Evolutionary conservation across 1,139 yeast genomes (phyloP).

Genomic region (Groenewaldozyma sp.): DNA sequence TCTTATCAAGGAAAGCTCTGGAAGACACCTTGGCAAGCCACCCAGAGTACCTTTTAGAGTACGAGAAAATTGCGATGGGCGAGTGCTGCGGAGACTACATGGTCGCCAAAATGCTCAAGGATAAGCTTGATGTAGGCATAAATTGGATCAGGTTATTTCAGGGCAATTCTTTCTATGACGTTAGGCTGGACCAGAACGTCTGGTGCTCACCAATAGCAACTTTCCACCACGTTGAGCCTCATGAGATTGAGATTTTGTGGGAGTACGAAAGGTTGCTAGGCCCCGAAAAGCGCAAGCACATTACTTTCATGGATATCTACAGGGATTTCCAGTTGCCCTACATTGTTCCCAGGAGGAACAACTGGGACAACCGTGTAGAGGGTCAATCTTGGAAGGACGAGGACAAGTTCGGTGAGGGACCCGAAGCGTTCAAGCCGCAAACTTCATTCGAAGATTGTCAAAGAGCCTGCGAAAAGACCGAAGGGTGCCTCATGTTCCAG

Average conservation of each 20-base stretch:
- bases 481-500: constrained; percentile 22
- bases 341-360: constrained; percentile 16
- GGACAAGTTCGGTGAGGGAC: constrained; percentile 10
- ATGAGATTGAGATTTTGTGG: constrained; percentile 29
- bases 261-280: constrained; percentile 29
- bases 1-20: constrained; percentile 28
- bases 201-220: constrained; percentile 31
- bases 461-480: constrained; percentile 16
- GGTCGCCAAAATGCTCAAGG: constrained; percentile 21
- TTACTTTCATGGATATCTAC: constrained; percentile 27
- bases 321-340: constrained; percentile 28
- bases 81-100: constrained; percentile 32
- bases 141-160: constrained; percentile 22
- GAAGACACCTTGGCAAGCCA: constrained; percentile 16
- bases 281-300: constrained; percentile 18
- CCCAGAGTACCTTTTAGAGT: constrained; percentile 14
- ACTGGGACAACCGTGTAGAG: constrained; percentile 26
- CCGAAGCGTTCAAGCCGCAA: constrained; percentile 16
- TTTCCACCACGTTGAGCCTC: constrained; percentile 29
- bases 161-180: constrained; percentile 23
- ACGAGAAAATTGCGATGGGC: constrained; percentile 21
- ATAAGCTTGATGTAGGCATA: constrained; percentile 15
- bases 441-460: constrained; percentile 19
- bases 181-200: constrained; percentile 15
- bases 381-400: constrained; percentile 10